Base-by-base conservation (phyloP, 805 yeast species). In the Saccharomycopsis amapae region DNA sequence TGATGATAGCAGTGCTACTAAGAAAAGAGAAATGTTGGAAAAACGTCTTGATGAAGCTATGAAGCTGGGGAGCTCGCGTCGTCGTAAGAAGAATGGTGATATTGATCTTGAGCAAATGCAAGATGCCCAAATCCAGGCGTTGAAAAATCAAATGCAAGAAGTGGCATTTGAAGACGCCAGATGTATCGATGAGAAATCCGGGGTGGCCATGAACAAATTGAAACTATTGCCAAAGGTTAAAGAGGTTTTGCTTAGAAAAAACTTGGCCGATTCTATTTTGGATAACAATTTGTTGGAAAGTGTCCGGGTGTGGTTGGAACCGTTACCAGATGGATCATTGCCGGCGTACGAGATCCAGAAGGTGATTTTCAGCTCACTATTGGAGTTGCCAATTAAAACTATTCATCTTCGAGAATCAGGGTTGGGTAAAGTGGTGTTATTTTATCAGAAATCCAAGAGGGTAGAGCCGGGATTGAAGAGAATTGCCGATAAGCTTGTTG, bases 301-400 rank as follows among this genome's bases (percentile, higher is more conserved):
- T 42, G 89, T 93, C 23, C 76, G 97, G 56, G 81, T 87, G 62
- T 93, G 99, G 99, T 72, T 93, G 48, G 99, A 93, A 64, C 99
- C 99, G 25, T 72, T 93, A 56, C 98, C 98, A 3, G 97, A 94
- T 70, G 95, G 94, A 38, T 86, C 96, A 9, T 72, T 93, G 65
- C 99, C 99, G n/a, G 89, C 96, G 1, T 93, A 84, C 66, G 95
- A 88, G 62, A 90, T 93, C 54, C 98, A 93, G 63, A 86, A 83
- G 62, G 89, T 84, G 46, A 66, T 93, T 56, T 85, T 93, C 55
- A 68, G 70, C 17, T 83, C 95, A 31, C 67, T 93, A 47, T 72
- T 75, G 26, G 74, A 79, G 45, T 71, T 93, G 49, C 98, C 97
- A 19, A 88, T 93, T 60, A 90, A 90, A 67, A 90, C 97, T 2